Evolutionary conservation across 2,329 filamentous ascomycete species (phyloP), one percentile per base, ranked within the genome.

Genomic region (Talaromyces albobiverticillius): DNA sequence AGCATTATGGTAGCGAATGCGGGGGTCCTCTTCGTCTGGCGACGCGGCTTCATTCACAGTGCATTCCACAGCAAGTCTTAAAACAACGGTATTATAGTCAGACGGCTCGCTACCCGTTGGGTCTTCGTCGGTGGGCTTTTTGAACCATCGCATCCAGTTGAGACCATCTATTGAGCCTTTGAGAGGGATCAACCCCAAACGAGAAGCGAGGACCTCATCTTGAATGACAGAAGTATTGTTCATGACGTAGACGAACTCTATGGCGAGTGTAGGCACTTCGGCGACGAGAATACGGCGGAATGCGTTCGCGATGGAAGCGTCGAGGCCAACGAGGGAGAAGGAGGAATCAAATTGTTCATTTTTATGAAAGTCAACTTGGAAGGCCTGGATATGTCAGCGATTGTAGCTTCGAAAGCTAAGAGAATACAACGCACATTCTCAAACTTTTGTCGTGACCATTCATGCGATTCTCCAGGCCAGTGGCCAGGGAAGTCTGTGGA

Each of bases 151-250:
- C 76, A 97, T 80, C 78, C 86, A 92, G 63, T 87, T 83, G 53
- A 99, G 79, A 49, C 89, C 92, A 53, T 88, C 81, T 60, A 86
- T 83, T 57, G 85, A 83, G 61, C 90, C 94, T 60, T 86, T 88
- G 62, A 99, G 86, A 16, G 95, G 94, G 52, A 99, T 88, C 43
- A 99, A 83, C 56, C 94, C 94, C 29, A 99, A 80, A 42, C 94
- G 83, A 71, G 94, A 89, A 14, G 92, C 87, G 49, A 99, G 85
- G 4, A 99, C 93, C 77, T 99, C 94, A 69, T 99, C 94, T 71
- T 97, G 93, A 66, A 99, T 94, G 32, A 99, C 91, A 4, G 90
- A 96, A 48, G 93, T 97, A 79, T 99, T 99, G 79, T 96, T 95
- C 70, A 90, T 83, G 60, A 97, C 86, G 76, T 88, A 99, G 69